Evolutionary conservation across 1,284 basidiomycete species (phyloP).

Genomic region (Rhodotorula mucilaginosa): DNA sequence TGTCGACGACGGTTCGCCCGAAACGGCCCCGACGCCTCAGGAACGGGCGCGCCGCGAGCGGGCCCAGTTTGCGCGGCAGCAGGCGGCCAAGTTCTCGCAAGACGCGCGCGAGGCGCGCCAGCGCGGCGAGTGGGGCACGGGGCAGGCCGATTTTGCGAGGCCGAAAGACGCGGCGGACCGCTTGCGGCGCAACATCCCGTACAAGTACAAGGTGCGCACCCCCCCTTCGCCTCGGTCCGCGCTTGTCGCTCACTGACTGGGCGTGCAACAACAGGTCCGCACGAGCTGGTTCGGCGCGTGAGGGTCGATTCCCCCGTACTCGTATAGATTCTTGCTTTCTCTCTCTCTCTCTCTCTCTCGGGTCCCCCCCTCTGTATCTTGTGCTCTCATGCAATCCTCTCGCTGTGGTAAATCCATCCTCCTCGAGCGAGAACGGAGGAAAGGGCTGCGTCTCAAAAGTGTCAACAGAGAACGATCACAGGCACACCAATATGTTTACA

Average conservation of each 20-base stretch:
- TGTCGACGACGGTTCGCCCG: conserved; percentile 6
- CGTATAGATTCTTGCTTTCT: background rate
- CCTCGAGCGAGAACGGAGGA: too few species aligned
- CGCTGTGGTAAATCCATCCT: too few species aligned
- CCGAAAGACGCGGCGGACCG: conserved; percentile 44
- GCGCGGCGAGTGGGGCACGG: conserved; percentile 32
- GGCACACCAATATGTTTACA: background rate
- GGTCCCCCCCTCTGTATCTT: background rate
- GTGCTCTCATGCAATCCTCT: background rate
- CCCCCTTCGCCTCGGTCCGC: background rate
- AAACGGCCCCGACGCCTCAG: conserved; percentile 8
- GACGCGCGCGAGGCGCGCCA: conserved; percentile 33
- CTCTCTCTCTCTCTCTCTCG: background rate
- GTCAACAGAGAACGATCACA: background rate
- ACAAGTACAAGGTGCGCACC: conserved; percentile 38
- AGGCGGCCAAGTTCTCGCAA: conserved; percentile 40
- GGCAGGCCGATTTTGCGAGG: conserved; percentile 34
- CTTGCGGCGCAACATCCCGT: conserved; percentile 42
- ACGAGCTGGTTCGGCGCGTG: conserved; percentile 33
- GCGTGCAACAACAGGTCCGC: background rate
- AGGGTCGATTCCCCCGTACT: background rate
- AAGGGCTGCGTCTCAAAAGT: background rate
- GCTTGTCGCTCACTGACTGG: too few species aligned
- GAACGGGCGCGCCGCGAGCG: conserved; percentile 34
- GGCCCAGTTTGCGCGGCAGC: conserved; percentile 27